Conservation (phyloP, 1,284 basidiomycete species). For the Tylopilus orsonianus region DNA sequence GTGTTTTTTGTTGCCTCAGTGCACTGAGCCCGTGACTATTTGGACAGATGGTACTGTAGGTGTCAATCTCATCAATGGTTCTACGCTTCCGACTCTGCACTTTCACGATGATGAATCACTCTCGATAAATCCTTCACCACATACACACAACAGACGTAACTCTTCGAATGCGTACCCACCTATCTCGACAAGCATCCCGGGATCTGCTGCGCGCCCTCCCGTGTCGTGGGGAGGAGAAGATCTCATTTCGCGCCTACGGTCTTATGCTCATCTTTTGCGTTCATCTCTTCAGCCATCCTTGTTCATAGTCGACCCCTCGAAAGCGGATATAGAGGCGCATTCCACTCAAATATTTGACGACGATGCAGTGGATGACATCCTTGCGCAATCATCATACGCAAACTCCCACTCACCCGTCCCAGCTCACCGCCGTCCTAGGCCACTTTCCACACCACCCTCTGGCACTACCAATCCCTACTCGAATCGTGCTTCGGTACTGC, state of each 20-base stretch:
- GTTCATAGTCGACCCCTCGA: conserved; percentile 90
- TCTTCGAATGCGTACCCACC: conserved; percentile 60
- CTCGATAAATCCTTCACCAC: conserved; percentile 63
- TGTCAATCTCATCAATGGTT: conserved; percentile 85
- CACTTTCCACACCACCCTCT: conserved; percentile 46
- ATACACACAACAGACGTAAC: conserved; percentile 25
- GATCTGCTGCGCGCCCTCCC: conserved; percentile 43
- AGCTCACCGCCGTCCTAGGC: conserved; percentile 73
- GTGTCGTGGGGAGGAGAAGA: conserved; percentile 86
- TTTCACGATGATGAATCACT: conserved; percentile 96
- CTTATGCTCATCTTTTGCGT: conserved; percentile 74
- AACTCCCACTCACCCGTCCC: conserved; percentile 82
- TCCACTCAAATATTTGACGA: conserved; percentile 78
- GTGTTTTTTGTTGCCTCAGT: conserved; percentile 3
- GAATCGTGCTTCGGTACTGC: conserved; percentile 70
- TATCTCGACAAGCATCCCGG: conserved; percentile 40
- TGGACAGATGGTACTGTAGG: conserved; percentile 70
- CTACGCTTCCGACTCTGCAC: conserved; percentile 87
- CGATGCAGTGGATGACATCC: conserved; percentile 79
- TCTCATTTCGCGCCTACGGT: conserved; percentile 68
- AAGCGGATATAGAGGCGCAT: conserved; percentile 88
- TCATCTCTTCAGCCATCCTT: conserved; percentile 79
- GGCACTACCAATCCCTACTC: conserved; percentile 55
- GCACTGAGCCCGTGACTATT: conserved; percentile 1
- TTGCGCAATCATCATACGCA: conserved; percentile 71